These are phyloP conservation scores for Strigomonas culicis DNA, from an alignment of 208 protist genomes.

Conservation along the genomic window DNA sequence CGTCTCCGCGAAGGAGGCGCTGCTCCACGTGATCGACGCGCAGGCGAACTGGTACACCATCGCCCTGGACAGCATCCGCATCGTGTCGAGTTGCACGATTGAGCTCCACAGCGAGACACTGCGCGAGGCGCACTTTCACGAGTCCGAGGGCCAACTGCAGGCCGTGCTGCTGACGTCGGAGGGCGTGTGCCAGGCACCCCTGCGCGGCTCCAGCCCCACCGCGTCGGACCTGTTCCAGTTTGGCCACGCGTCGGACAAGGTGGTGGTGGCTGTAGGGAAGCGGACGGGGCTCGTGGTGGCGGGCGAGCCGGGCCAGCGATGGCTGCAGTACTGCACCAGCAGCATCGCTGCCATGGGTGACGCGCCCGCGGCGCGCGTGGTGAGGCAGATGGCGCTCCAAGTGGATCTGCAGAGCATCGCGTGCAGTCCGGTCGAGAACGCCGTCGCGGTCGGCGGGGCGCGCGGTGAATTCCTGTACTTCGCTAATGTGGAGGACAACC, in stretches of 20 bases:
- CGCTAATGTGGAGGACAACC: slow-evolving; percentile 38
- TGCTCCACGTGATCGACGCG: slow-evolving; percentile 75
- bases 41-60: slow-evolving; percentile 67
- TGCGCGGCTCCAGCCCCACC: slow-evolving; percentile 10
- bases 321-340: slow-evolving; percentile 46
- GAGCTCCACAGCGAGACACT: not conserved
- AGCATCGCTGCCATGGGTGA: slow-evolving; percentile 9
- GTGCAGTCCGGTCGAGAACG: slow-evolving; percentile 39
- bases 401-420: slow-evolving; percentile 53
- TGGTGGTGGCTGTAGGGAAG: slow-evolving; percentile 39
- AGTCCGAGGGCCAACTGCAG: slow-evolving; percentile 39
- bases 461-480: slow-evolving; percentile 77
- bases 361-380: slow-evolving; percentile 12
- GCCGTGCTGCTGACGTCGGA: slow-evolving; percentile 52
- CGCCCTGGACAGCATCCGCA: slow-evolving; percentile 29
- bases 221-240: slow-evolving; percentile 44
- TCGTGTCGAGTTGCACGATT: slow-evolving; percentile 38
- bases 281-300: slow-evolving; percentile 63
- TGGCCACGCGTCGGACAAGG: slow-evolving; percentile 14
- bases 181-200: slow-evolving; percentile 46
- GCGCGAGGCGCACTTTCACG: slow-evolving; percentile 36
- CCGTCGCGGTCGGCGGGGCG: slow-evolving; percentile 63
- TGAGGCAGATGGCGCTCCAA: slow-evolving; percentile 18
- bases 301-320: slow-evolving; percentile 38
- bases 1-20: slow-evolving; percentile 16